Evolutionary conservation across 2,329 filamentous ascomycete genomes (phyloP), one percentile per base, ranked within the genome.

Genomic region (Cladosporium sp.): DNA sequence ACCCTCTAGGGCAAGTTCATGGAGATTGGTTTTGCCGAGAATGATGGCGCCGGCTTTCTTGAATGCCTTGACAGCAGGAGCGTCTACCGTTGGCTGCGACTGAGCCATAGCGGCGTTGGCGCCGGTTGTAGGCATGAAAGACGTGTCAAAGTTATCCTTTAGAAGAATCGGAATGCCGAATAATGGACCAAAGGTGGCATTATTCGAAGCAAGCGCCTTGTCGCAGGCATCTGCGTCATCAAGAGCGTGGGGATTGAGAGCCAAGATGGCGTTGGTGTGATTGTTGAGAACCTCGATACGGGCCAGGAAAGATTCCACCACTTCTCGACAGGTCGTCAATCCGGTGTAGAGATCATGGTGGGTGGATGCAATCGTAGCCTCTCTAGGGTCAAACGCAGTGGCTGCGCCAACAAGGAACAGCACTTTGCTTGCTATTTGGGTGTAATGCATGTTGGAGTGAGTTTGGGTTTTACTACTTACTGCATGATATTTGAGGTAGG

Each of bases 1-100:
- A 0, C 88, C 88, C 70, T 90, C 87, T 0, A 89, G 77, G 0
- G 88, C 87, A 59, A 90, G 78, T 73, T 89, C 87, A 69, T 89
- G 87, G 26, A 89, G 75, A 56, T 75, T 77, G 4, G 73, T 68
- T 53, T 76, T 75, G 18, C 73, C 75, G 1, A 77, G 66, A 36
- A 77, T 70, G 34, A 77, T 71, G 21, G 75, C 74, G 26, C 74
- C 75, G 13, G 75, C 74, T 25, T 75, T 68, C 63, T 72, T 73
- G 48, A 77, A 68, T 2, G 72, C 71, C 46, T 64, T 64, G 10
- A 76, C 73, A 10, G 68, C 66, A 11, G 72, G 70, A 18, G 75
- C 75, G 66, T 76, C 74, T n/a, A 75, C 70, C 1, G 74, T 74
- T 7, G 82, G 86, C 62, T 74, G 76, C 25, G 82, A 83, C 1